Evolutionary conservation across 2,329 filamentous ascomycete genomes (phyloP).

Genomic region (Arthrocladium fulminans): DNA sequence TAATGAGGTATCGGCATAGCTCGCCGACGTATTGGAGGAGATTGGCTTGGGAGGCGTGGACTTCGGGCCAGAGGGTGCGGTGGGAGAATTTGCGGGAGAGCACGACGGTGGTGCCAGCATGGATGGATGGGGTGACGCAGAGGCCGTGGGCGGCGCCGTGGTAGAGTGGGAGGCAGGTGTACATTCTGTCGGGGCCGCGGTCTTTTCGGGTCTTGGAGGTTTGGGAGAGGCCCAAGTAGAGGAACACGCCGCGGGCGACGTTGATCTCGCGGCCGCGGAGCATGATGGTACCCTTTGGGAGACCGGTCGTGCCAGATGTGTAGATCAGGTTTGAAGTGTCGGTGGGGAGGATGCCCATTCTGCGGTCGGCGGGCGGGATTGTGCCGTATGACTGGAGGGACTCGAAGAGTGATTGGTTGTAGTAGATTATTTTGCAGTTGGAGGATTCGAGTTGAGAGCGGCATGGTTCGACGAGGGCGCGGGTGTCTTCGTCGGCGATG

Average conservation of each 20-base stretch:
- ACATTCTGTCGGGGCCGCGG: constrained; percentile 50
- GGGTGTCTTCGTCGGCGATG: constrained; percentile 50
- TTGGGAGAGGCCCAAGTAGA: constrained; percentile 25
- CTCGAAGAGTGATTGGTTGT: constrained; percentile 45
- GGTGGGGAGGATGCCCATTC: constrained; percentile 41
- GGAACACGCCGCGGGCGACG: constrained; percentile 24
- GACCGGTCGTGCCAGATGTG: constrained; percentile 66
- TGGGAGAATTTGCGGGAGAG: constrained; percentile 30
- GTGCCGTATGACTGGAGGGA: constrained; percentile 40
- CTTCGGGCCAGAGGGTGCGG: constrained; percentile 23
- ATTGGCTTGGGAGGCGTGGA: constrained; percentile 37
- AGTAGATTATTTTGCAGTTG: constrained; percentile 38
- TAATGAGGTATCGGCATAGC: constrained; percentile 41
- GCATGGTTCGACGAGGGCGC: constrained; percentile 37
- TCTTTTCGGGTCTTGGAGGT: constrained; percentile 18
- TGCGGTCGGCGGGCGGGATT: constrained; percentile 47
- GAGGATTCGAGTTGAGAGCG: constrained; percentile 50
- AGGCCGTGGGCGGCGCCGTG: constrained; percentile 59
- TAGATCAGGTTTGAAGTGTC: constrained; percentile 61
- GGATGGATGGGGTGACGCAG: constrained; percentile 40
- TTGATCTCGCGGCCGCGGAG: constrained; percentile 22
- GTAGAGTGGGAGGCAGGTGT: constrained; percentile 68
- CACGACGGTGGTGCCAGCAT: constrained; percentile 41
- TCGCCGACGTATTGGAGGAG: constrained; percentile 51
- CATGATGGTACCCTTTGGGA: constrained; percentile 56